Conservation (phyloP, 768 basidiomycete genomes). For the Amanita pallidorosea region DNA sequence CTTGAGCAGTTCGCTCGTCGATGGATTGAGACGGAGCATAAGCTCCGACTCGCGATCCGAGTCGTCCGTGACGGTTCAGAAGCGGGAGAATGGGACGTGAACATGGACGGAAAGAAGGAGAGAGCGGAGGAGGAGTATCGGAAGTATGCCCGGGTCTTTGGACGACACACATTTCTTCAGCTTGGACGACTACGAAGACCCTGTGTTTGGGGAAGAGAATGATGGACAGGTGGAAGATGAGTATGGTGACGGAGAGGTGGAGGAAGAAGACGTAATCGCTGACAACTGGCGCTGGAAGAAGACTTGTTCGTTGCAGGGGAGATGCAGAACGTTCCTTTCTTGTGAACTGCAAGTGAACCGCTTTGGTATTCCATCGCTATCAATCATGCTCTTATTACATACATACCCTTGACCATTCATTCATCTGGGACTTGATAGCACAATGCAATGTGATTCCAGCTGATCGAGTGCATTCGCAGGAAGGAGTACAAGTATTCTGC, state of each 20-base stretch:
- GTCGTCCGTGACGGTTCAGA: constrained; percentile 37
- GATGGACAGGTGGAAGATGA: background rate
- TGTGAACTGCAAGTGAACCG: constrained; percentile 11
- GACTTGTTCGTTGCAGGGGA: constrained; percentile 20
- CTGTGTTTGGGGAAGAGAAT: background rate
- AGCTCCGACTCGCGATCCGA: constrained; percentile 50
- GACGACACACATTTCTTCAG: constrained; percentile 46
- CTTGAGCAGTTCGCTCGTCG: constrained; percentile 47
- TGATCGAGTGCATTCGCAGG: no score
- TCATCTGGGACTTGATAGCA: background rate
- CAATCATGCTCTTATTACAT: background rate
- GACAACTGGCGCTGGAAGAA: constrained; percentile 10
- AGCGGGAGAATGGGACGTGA: constrained; percentile 26
- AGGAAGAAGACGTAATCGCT: background rate
- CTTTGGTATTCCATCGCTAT: background rate
- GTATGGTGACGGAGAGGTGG: background rate
- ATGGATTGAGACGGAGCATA: constrained; percentile 28
- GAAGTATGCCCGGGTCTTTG: constrained; percentile 82
- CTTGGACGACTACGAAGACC: constrained; percentile 30
- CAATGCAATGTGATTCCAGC: no score
- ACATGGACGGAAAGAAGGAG: constrained; percentile 25
- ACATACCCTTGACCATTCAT: background rate
- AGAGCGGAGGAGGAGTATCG: constrained; percentile 50
- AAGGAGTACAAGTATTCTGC: no score
- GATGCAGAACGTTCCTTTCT: constrained; percentile 22